These are phyloP conservation scores for Clarireedia sp. DNA, from an alignment of 2,329 filamentous ascomycete species.

Conservation along the genomic window DNA sequence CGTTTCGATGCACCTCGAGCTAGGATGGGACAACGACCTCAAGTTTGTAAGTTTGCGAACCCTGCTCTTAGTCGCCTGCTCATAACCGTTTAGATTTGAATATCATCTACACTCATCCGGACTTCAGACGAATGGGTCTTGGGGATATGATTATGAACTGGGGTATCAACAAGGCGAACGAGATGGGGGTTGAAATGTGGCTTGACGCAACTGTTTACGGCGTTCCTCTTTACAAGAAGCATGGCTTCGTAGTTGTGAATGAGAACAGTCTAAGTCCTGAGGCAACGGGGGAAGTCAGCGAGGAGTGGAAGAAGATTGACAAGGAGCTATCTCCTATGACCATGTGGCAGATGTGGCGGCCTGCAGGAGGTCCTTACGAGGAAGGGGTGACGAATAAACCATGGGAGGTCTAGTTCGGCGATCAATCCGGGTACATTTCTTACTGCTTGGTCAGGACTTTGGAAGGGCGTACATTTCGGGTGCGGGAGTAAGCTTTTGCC, in stretches of 20 bases:
- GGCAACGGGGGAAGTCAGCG: background rate
- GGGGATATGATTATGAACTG: constrained; percentile 3
- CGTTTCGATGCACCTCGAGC: background rate
- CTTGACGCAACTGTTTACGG: constrained; percentile 3
- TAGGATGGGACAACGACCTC: background rate
- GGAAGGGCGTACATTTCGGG: no score
- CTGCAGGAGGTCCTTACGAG: background rate
- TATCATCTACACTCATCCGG: constrained; percentile 7
- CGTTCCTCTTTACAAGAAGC: constrained; percentile 1
- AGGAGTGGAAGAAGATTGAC: constrained; percentile 4
- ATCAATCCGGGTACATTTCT: no score
- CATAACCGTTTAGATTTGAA: constrained; percentile 1
- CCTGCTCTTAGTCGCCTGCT: background rate
- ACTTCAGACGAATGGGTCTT: constrained; percentile 6
- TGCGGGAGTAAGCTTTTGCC: no score
- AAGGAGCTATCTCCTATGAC: constrained; percentile 2
- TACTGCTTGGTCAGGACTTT: no score
- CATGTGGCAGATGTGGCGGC: constrained; percentile 3
- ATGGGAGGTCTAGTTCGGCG: background rate
- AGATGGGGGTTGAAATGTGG: constrained; percentile 6
- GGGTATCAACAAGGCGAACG: constrained; percentile 1
- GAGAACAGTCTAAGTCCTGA: background rate
- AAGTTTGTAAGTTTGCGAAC: background rate
- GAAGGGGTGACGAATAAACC: background rate
- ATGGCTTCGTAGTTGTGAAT: constrained; percentile 1